Evolutionary conservation across 805 yeast species (phyloP).

Genomic region (Jamesozyma spencerorum): DNA sequence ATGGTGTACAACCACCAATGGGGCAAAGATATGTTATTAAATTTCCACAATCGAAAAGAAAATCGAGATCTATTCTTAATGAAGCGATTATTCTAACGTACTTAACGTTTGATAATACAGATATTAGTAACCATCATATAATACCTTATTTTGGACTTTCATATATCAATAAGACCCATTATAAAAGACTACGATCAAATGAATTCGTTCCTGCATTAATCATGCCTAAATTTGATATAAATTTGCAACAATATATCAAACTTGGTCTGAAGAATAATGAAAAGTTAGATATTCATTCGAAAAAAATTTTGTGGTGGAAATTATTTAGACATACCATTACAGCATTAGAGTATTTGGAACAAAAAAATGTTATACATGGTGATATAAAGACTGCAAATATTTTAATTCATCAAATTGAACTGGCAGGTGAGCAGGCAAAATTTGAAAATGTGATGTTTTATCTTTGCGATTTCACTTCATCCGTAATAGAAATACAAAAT

Average conservation of each 20-base stretch:
- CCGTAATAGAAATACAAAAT: conserved; percentile 3
- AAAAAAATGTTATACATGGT: conserved; percentile 11
- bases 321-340: conserved; percentile 5
- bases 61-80: conserved; percentile 7
- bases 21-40: conserved; percentile 7
- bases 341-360: conserved; percentile 8
- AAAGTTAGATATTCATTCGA: not conserved
- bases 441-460: conserved; percentile 6
- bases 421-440: not conserved
- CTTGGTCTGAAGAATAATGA: not conserved
- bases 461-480: conserved; percentile 16
- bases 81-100: conserved; percentile 10
- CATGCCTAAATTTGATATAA: conserved; percentile 8
- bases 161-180: conserved; percentile 4
- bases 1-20: not conserved
- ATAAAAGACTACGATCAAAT: conserved; percentile 3
- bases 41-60: conserved; percentile 10
- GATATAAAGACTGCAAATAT: conserved; percentile 20
- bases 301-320: conserved; percentile 10
- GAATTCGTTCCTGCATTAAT: conserved; percentile 11
- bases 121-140: not conserved
- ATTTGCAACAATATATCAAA: conserved; percentile 9
- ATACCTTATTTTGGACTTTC: conserved; percentile 4
- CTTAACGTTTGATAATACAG: not conserved
- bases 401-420: conserved; percentile 2